Base-by-base conservation (phyloP, 805 yeast species). In the Candida multigemmis region DNA sequence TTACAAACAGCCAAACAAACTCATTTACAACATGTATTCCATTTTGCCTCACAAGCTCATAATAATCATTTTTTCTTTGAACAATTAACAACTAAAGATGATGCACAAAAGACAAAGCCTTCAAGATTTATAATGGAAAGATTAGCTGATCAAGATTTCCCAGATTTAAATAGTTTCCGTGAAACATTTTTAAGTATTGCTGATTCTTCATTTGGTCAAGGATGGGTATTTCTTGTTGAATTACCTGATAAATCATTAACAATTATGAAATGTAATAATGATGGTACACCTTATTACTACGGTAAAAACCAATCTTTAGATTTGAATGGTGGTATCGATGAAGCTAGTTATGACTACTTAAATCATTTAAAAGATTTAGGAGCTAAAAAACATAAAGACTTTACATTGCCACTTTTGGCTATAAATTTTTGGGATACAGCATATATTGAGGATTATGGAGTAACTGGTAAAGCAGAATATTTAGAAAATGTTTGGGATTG, bases 341-440 rank as follows among this genome's bases (percentile, higher is more conserved):
- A 68, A 32, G 69, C 66, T 12, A 76, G 74, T 36, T 70, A 57
- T 37, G 66, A 66, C 19, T 54, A 59, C 24, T 53, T 73, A 43
- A 45, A 47, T 23, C 53, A 55, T 18, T 47, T 73, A 30, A 61
- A 61, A 30, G 53, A 65, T 27, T 48, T 62, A 14, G 67, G 67
- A 15, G 42, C 47, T 16, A 33, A 42, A 16, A 53, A 54, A 12
- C 65, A 62, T 21, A 65, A 60, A 38, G 87, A 79, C 48, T 73
- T 68, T 59, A 67, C 75, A 14, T 60, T 86, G 38, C 94, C 91
- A 5, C 56, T 91, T 24, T 65, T 91, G 38, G 81, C 76, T 26
- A 65, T 86, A 37, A 84, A 77, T 53, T 67, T 81, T 39, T 87
- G 96, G 95, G 94, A 89, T 50, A 72, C 76, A 37, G 84, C 95